Base-by-base conservation (phyloP, 2,329 filamentous ascomycete species). In the Paraphoma sp. region DNA sequence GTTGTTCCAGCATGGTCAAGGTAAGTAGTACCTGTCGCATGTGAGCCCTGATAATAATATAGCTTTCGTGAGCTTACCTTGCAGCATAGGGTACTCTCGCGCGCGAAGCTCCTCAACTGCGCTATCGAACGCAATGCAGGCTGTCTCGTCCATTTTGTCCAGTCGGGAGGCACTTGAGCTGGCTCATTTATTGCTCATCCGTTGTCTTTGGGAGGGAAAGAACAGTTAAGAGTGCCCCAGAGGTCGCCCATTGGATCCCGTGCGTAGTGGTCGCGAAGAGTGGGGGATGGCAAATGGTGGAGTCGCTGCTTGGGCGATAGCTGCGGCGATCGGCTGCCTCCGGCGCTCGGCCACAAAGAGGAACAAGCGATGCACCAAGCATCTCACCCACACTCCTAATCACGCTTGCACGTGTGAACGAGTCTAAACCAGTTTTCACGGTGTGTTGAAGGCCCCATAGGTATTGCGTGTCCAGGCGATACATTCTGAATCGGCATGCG, bases 1-100 rank as follows among this genome's bases (percentile, higher is more conserved):
- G 93, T 94, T n/a, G 92, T 91, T n/a, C 93, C 94, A 0, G 93
- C 93, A 89, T 98, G 93, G 68, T 98, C 94, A 54, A 98, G 88
- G 75, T 97, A 98, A 45, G 88, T 83, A 9, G 86, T 87, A 50
- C 85, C 91, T 94, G n/a, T 41, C n/a, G 6, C 16, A 42, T 17
- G 12, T 48, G 40, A 54, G 40, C 29, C 31, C 48, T 29, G 14
- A 4, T 45, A 11, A 29, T 38, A 28, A 8, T 29, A 12, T 18
- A 38, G 33, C 57, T 45, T 66, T 51, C 68, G 53, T 33, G 50
- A 33, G 57, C 69, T 54, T 71, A 89, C 89, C 87, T 78, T 84
- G 80, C 43, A 92, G 80, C 87, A 90, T 89, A 28, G 89, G 89
- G 74, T 87, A 92, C 65, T 92, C 88, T 33, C 70, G 70, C 14